Evolutionary conservation across 2,329 filamentous ascomycete species (phyloP).

Genomic region (Pseudogymnoascus destructans): DNA sequence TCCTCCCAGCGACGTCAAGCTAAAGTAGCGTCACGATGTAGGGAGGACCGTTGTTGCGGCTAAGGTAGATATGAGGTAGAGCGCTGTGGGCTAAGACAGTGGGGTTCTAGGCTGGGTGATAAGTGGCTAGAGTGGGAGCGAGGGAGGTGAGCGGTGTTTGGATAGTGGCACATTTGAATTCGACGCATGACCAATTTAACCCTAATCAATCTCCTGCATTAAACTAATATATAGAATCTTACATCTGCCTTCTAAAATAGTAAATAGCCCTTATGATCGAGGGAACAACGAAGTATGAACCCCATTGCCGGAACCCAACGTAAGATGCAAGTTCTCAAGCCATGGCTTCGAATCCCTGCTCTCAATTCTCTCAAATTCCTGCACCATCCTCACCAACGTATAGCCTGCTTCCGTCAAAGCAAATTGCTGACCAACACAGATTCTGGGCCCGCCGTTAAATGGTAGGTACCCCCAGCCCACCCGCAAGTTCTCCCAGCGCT

Average conservation of each 20-base stretch:
- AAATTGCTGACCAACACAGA: conserved; percentile 29
- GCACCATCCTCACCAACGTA: conserved; percentile 25
- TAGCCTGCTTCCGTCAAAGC: conserved; percentile 27
- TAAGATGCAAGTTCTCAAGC: conserved; percentile 17
- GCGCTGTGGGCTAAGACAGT: background rate
- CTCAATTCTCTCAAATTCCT: conserved; percentile 25
- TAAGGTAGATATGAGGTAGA: background rate
- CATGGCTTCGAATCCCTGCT: conserved; percentile 18
- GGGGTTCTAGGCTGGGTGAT: background rate
- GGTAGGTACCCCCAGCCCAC: conserved; percentile 31
- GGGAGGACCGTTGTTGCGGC: background rate
- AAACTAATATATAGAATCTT: background rate
- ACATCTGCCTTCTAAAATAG: background rate
- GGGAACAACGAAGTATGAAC: conserved; percentile 14
- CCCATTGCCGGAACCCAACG: conserved; percentile 15
- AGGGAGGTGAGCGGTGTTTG: background rate
- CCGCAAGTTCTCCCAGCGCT: conserved; percentile 27
- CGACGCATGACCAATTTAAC: background rate
- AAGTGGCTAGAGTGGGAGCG: background rate
- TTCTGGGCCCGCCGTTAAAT: conserved; percentile 28
- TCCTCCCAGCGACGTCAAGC: background rate
- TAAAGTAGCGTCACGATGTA: background rate
- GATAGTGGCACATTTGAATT: background rate
- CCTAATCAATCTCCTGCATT: background rate
- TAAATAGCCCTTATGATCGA: background rate